Conservation (phyloP, 139 green algal species). For the Protoeuglena noctilucae region DNA sequence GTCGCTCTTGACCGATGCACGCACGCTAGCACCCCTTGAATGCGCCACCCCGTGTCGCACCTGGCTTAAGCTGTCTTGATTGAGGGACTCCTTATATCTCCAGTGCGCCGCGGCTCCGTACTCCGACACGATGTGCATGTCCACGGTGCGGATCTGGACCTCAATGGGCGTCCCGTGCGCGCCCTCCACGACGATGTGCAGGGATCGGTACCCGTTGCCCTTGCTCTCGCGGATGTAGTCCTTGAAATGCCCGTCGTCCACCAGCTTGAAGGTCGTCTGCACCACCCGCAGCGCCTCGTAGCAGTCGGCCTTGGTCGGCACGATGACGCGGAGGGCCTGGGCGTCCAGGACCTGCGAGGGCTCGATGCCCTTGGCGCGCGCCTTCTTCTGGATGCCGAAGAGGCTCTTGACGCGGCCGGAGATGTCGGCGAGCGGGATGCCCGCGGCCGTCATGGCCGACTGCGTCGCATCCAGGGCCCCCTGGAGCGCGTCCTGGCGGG, state of each 20-base stretch:
- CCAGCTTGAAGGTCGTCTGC: constrained; percentile 9
- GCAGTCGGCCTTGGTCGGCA: constrained; percentile 62
- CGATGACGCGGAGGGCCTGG: constrained; percentile 69
- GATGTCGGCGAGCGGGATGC: constrained; percentile 50
- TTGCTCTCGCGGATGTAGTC: constrained; percentile 83
- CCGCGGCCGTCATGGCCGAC: constrained; percentile 11
- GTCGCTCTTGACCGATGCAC: too few species aligned
- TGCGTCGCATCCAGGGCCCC: constrained; percentile 22
- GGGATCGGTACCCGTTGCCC: constrained; percentile 77
- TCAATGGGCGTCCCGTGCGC: constrained; percentile 31
- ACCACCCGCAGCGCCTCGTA: constrained; percentile 64
- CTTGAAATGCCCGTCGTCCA: constrained; percentile 42
- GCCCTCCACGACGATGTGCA: constrained; percentile 30
- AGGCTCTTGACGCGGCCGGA: constrained; percentile 78
- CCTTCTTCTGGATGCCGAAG: constrained; percentile 74
- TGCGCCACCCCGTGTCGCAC: background rate
- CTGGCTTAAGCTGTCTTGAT: too few species aligned
- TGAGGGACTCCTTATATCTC: constrained; percentile 83
- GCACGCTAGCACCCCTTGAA: too few species aligned
- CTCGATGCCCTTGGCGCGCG: constrained; percentile 32
- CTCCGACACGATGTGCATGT: constrained; percentile 86
- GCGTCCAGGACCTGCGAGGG: constrained; percentile 55
- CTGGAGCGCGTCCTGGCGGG: constrained; percentile 18
- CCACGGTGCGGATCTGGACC: constrained; percentile 76
- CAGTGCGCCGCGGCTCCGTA: constrained; percentile 86